Conservation (phyloP, 768 basidiomycete genomes). For the Fomitopsis pulvina region DNA sequence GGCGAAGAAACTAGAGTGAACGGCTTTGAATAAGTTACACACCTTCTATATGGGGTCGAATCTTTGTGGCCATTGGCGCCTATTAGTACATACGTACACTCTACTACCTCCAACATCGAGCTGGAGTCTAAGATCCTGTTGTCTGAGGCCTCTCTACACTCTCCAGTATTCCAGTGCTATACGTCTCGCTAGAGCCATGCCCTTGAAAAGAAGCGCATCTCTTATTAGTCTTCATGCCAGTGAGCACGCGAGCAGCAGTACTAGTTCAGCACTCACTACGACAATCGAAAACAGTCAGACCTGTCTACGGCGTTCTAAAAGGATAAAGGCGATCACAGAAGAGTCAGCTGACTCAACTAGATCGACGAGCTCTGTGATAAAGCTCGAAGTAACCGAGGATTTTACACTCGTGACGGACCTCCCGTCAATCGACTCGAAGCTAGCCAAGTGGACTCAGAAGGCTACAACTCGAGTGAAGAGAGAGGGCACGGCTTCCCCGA, state of each 20-base stretch:
- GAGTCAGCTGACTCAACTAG: background rate
- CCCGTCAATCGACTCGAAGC: background rate
- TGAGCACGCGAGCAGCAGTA: background rate
- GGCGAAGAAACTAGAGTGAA: too few relatives aligned
- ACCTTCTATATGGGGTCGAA: too few relatives aligned
- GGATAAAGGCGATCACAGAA: background rate
- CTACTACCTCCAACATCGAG: too few relatives aligned
- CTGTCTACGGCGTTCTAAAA: conserved; percentile 2
- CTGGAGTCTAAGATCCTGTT: background rate
- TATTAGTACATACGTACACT: too few relatives aligned
- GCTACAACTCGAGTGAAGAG: background rate
- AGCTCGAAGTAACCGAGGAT: background rate
- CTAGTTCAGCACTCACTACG: background rate
- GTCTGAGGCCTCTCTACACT: background rate
- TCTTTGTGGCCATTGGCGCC: too few relatives aligned
- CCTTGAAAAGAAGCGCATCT: conserved; percentile 3
- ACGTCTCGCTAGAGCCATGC: background rate
- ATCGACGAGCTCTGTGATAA: background rate
- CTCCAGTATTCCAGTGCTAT: background rate
- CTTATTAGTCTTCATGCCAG: background rate
- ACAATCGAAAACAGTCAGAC: background rate
- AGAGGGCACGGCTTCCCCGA: conserved; percentile 6
- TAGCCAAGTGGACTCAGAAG: background rate
- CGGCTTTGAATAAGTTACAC: too few relatives aligned
- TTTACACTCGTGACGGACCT: too few relatives aligned